These are phyloP conservation scores for Triticum dicoccoides DNA, from an alignment of 176 grass and related monocot species.

Conservation along the genomic window DNA sequence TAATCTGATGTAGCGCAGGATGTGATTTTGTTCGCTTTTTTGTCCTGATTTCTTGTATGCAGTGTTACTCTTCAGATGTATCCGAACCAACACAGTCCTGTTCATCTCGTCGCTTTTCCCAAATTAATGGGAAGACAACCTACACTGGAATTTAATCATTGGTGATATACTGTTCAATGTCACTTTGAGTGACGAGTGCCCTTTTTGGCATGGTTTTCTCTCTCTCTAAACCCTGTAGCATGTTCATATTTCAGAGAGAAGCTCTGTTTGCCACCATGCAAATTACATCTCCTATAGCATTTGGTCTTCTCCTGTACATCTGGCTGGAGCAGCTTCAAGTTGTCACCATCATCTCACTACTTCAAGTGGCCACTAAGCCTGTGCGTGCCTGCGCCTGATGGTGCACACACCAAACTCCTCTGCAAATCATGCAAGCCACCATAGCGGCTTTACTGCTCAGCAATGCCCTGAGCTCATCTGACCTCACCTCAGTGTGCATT, in stretches of 20 bases:
- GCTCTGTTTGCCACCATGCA: background rate
- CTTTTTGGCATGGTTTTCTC: background rate
- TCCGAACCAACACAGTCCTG: background rate
- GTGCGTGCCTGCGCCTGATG: background rate
- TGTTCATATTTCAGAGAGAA: background rate
- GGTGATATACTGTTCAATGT: no score
- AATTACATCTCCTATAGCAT: background rate
- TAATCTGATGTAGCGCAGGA: background rate
- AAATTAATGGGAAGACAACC: background rate
- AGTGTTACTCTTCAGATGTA: background rate
- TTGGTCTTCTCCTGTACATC: background rate
- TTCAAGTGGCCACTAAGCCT: background rate
- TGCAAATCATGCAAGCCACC: constrained; percentile 1
- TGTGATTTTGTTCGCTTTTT: background rate
- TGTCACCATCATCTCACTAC: no score
- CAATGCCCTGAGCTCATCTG: constrained; percentile 31
- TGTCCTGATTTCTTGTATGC: constrained; percentile 2
- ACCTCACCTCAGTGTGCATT: constrained; percentile 15
- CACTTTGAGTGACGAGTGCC: background rate
- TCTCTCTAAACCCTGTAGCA: background rate
- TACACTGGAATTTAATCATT: background rate
- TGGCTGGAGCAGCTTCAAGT: no score
- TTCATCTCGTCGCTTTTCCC: background rate
- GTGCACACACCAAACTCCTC: background rate
- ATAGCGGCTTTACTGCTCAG: constrained; percentile 22